Conservation (phyloP, 1,284 basidiomycete species). For the Hemileia vastatrix region DNA sequence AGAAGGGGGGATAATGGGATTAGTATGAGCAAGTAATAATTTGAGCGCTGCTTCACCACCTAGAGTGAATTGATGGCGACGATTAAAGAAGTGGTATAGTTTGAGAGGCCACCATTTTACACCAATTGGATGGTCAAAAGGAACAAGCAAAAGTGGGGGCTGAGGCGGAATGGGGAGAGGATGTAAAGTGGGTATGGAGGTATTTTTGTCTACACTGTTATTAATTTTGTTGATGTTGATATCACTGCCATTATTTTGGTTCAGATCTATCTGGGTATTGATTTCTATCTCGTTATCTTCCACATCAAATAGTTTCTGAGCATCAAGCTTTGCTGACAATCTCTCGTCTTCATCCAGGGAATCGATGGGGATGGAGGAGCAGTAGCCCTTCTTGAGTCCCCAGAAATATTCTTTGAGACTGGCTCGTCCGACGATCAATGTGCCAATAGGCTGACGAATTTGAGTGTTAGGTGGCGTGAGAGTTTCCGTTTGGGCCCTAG, state of each 20-base stretch:
- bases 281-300: background rate
- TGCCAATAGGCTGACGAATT: too few relatives aligned
- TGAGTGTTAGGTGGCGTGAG: too few relatives aligned
- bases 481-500: too few relatives aligned
- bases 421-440: constrained; percentile 41
- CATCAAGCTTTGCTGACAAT: constrained; percentile 10
- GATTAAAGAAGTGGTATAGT: constrained; percentile 21
- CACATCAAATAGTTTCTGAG: constrained; percentile 9
- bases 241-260: too few relatives aligned
- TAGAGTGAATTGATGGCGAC: constrained; percentile 7
- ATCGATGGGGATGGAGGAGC: constrained; percentile 30
- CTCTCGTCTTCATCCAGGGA: constrained; percentile 32
- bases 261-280: background rate
- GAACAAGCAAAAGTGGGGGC: constrained; percentile 19
- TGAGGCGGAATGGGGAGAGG: constrained; percentile 15
- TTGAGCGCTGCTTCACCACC: constrained; percentile 13
- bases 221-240: too few relatives aligned
- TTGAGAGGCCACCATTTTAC: constrained; percentile 22
- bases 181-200: too few relatives aligned
- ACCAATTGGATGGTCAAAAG: constrained; percentile 23
- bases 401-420: constrained; percentile 44
- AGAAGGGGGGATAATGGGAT: constrained; percentile 9
- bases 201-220: too few relatives aligned
- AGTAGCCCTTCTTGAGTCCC: constrained; percentile 42
- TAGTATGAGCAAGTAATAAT: constrained; percentile 3